Base-by-base conservation (phyloP, 2,329 filamentous ascomycete genomes). In the Mariannaea sp. region DNA sequence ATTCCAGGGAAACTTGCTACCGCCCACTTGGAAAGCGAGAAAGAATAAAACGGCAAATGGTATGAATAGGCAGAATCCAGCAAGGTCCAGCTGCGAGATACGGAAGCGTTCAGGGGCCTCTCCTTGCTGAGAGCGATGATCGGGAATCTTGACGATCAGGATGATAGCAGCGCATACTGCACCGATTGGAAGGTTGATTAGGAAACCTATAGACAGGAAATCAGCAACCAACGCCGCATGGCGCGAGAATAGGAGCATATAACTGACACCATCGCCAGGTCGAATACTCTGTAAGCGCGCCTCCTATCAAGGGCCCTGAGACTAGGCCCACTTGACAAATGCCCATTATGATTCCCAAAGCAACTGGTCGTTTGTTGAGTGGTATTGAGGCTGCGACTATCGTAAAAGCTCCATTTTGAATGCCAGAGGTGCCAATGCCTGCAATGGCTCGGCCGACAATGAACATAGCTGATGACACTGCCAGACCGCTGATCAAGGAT, bases 31-130 rank as follows among this genome's bases (percentile, higher is more conserved):
- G 14, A 82, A 66, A 0, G 78, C 79, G 2, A 82, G 68, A 52
- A 81, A 70, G 6, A 79, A 60, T 62, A 76, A 75, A 42, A 80
- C 67, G 13, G 77, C 68, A 16, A 71, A 70, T 0, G 72, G 73
- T 3, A 80, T 65, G 49, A 82, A 75, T 9, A 78, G 67, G 3
- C 71, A 20, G 3, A 74, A 77, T 2, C 79, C 79, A n/a, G 36
- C 6, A 5, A 46, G 30, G 14, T 46, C 43, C 5, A 46, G 43
- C 30, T 46, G 30, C 43, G 14, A 10, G 13, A 3, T 14, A 29
- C 4, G 30, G 43, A n/a, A n/a, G n/a, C n/a, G 43, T 20, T 46
- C 5, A 24, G 22, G 32, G 43, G 43, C 22, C 36, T 46, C 30
- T 46, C 30, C 2, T n/a, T n/a, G n/a, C n/a, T n/a, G n/a, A n/a